Evolutionary conservation across 129 eudicot species (phyloP).

Genomic region (Flaveria ramosissima): DNA sequence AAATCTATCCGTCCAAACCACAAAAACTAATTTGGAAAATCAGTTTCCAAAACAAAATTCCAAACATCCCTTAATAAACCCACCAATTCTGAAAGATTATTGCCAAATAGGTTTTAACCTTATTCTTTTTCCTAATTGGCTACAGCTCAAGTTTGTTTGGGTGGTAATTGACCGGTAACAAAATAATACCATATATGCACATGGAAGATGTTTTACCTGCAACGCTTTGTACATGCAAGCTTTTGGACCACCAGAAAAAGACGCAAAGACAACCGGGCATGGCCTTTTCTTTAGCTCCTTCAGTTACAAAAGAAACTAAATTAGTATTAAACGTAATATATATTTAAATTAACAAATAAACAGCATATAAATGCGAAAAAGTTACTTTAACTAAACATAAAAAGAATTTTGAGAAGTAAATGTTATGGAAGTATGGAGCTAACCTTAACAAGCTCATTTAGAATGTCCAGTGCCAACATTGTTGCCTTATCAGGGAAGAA

Average conservation of each 20-base stretch:
- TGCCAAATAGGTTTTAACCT: conserved; percentile 9
- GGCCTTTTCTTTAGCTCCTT: conserved; percentile 79
- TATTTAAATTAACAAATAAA: not conserved
- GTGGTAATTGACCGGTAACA: not conserved
- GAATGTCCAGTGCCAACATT: conserved; percentile 59
- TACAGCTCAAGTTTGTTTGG: not conserved
- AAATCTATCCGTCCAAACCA: not conserved
- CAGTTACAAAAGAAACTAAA: conserved; percentile 22
- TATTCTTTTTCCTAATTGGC: not conserved
- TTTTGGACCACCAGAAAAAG: conserved; percentile 94
- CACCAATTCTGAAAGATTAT: not conserved
- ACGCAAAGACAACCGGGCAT: conserved; percentile 85
- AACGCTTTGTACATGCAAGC: conserved; percentile 95
- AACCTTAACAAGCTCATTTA: conserved; percentile 75
- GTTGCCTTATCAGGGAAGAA: conserved; percentile 89
- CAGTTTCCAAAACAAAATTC: not conserved
- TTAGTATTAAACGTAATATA: conserved; percentile 17
- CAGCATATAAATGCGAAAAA: not conserved
- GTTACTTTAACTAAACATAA: not conserved
- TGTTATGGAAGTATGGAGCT: conserved; percentile 9
- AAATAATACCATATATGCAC: conserved; percentile 16
- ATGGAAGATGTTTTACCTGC: conserved; percentile 59
- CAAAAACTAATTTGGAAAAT: not conserved
- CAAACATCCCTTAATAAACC: not conserved
- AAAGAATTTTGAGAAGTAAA: conserved; percentile 1